These are phyloP conservation scores for Boletales sp. DNA, from an alignment of 768 basidiomycete genomes.

Conservation along the genomic window DNA sequence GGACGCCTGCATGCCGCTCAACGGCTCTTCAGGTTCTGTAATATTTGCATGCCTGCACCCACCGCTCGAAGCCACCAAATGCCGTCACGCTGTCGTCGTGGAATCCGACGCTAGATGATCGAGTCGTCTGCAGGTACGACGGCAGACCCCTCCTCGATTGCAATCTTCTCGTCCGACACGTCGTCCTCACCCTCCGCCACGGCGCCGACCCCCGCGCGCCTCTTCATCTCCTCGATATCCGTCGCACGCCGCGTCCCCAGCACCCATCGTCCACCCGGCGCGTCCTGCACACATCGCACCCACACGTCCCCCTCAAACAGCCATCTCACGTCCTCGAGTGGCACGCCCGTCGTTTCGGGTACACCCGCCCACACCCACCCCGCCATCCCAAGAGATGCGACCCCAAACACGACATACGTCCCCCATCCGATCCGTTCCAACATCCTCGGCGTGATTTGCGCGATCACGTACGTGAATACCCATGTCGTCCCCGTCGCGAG, in stretches of 20 bases:
- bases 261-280: slow-evolving; percentile 30
- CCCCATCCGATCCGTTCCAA: slow-evolving; percentile 24
- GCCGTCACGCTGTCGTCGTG: too few relatives aligned
- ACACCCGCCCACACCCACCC: slow-evolving; percentile 35
- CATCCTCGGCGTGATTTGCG: slow-evolving; percentile 38
- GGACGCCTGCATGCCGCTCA: too few relatives aligned
- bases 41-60: too few relatives aligned
- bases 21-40: too few relatives aligned
- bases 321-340: slow-evolving; percentile 36
- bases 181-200: not conserved
- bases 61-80: too few relatives aligned
- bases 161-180: slow-evolving; percentile 1
- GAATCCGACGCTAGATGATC: not conserved
- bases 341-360: slow-evolving; percentile 39
- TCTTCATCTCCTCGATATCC: slow-evolving; percentile 26
- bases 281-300: slow-evolving; percentile 29
- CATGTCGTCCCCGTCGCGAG: slow-evolving; percentile 32
- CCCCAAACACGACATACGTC: slow-evolving; percentile 33
- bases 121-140: not conserved
- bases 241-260: slow-evolving; percentile 20
- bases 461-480: slow-evolving; percentile 37
- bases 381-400: slow-evolving; percentile 28
- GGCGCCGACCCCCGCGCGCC: not conserved
- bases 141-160: not conserved
- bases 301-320: slow-evolving; percentile 32